Evolutionary conservation across 257 asterid species (phyloP).

Genomic region (Gentiana straminea): DNA sequence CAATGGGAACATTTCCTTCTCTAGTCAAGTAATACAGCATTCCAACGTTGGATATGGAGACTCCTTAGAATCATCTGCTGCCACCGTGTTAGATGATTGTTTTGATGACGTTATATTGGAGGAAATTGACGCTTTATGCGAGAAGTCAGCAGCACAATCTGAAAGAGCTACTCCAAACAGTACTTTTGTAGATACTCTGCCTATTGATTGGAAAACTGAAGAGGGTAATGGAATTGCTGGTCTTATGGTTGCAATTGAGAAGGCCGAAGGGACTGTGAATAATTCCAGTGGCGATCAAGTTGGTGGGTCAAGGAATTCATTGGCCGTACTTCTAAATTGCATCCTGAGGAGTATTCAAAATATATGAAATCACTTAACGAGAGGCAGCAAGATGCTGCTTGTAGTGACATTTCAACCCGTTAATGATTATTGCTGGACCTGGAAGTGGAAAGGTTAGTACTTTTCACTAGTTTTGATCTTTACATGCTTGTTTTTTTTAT

Average conservation of each 20-base stretch:
- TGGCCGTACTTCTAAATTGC: slow-evolving; percentile 18
- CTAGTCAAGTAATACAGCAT: slow-evolving; percentile 30
- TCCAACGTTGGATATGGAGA: slow-evolving; percentile 17
- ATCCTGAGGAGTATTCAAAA: slow-evolving; percentile 72
- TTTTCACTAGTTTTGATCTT: slow-evolving; percentile 8
- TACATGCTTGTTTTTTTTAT: slow-evolving; percentile 12
- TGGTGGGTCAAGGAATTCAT: slow-evolving; percentile 18
- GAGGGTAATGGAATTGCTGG: slow-evolving; percentile 17
- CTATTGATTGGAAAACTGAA: slow-evolving; percentile 20
- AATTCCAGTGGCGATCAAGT: slow-evolving; percentile 19
- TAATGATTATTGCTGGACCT: slow-evolving; percentile 96
- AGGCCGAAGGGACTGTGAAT: slow-evolving; percentile 19
- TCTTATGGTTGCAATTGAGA: slow-evolving; percentile 14
- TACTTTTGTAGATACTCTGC: slow-evolving; percentile 17
- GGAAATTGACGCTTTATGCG: slow-evolving; percentile 72
- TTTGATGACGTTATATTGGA: slow-evolving; percentile 67
- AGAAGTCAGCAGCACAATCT: slow-evolving; percentile 32
- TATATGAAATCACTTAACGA: slow-evolving; percentile 67
- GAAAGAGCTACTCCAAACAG: slow-evolving; percentile 17
- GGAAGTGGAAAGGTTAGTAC: slow-evolving; percentile 92
- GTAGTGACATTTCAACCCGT: slow-evolving; percentile 71
- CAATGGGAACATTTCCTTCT: slow-evolving; percentile 11
- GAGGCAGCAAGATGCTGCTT: slow-evolving; percentile 92
- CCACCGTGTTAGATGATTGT: slow-evolving; percentile 37
- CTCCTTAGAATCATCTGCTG: slow-evolving; percentile 16